Base-by-base conservation (phyloP, 331 rosid genomes). In the Spiraea crenata region DNA sequence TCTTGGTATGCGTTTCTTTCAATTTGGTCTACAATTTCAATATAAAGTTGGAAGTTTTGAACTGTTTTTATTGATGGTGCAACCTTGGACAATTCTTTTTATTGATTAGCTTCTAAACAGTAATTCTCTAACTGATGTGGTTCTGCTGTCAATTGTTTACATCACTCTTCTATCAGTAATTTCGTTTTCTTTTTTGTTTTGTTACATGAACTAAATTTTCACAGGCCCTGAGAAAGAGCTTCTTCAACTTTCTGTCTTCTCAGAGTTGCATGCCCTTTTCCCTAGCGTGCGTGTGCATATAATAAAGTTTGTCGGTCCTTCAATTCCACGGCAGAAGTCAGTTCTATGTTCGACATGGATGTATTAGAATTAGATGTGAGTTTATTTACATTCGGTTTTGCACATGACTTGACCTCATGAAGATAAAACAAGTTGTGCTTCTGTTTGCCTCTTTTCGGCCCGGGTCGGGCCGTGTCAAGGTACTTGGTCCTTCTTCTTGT, bases 221-320 rank as follows among this genome's bases (percentile, higher is more conserved):
- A 74, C 77, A 92, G 98, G 98, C 50, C 96, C 98, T 46, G 98
- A 88, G 81, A 90, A 86, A 75, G 98, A 90, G 85, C 82, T 90
- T 75, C 81, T 76, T 66, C 98, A 92, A 82, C 96, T 90, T 47
- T 77, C 82, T 41, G 88, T 82, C 70, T 90, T 92, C 77, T 88
- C 87, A 50, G 96, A 92, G 77, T 69, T 92, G 75, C 88, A 40
- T 75, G 90, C 88, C 5, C 90, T 92, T 77, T 86, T 92, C 69
- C 98, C 96, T 65, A 86, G 89, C 66, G 46, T 85, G 57, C 59
- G 54, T 58, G 74, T 90, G 64, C 91, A 78, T 50, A 65, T 88
- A 75, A 96, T n/a, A n/a, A n/a, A 86, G 77, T 67, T 92, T 52
- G 80, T 92, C 77, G 98, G 98, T 71, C 98, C 98, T 72, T 78